These are phyloP conservation scores for Orychophragmus violaceus DNA, from an alignment of 345 rosid species.

Conservation along the genomic window DNA sequence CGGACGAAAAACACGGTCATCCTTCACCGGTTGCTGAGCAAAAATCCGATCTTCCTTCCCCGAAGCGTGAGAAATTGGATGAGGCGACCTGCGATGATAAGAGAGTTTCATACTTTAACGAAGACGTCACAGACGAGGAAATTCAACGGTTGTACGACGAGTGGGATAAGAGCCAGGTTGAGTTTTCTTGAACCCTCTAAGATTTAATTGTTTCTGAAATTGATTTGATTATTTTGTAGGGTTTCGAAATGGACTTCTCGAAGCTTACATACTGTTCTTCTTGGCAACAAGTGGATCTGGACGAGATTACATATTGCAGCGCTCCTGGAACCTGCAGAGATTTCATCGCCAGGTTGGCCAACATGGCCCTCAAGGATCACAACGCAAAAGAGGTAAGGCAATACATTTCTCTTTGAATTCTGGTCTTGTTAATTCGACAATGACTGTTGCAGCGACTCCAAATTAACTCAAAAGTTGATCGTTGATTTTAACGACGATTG, in stretches of 20 bases:
- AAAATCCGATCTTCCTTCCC: neutral
- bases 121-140: neutral
- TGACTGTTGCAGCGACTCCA: no score
- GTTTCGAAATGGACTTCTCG: neutral
- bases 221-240: neutral
- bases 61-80: neutral
- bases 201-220: neutral
- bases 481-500: no score
- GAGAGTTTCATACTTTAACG: neutral
- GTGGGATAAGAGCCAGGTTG: neutral
- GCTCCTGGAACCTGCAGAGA: neutral
- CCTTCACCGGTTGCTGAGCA: neutral
- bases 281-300: neutral
- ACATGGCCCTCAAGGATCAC: neutral
- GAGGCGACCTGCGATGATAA: neutral
- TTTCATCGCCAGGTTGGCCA: neutral
- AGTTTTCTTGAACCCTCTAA: no score
- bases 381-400: neutral
- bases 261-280: neutral
- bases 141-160: neutral
- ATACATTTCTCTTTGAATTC: no score
- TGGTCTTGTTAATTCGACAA: no score
- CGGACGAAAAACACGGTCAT: no score
- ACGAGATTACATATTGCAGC: neutral
- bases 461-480: no score